Evolutionary conservation across 306 rosid genomes (phyloP), one percentile per base, ranked within the genome.

Genomic region (Psophocarpus tetragonolobus): DNA sequence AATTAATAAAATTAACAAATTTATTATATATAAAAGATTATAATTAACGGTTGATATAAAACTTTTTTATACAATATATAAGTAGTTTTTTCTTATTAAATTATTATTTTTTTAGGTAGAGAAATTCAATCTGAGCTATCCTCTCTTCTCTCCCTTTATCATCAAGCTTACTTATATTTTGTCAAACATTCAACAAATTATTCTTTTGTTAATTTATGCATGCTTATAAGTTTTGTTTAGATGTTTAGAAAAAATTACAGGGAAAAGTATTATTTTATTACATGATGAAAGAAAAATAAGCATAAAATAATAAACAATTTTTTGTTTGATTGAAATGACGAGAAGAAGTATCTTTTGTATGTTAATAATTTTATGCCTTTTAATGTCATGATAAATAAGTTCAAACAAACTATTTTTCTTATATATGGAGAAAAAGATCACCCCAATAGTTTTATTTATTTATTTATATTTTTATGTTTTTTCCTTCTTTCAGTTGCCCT

Each of bases 191-290:
- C 20, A 18, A 75, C 62, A 62, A 30, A 18, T 15, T 51, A 10
- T 35, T 61, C 32, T 74, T 14, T 18, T 36, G 20, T 76, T 64
- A n/a, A n/a, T n/a, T n/a, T n/a, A n/a, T n/a, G n/a, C 65, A 50
- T 64, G 27, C 27, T 0, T 6, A 2, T 12, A 60, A 61, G 41
- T 32, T 30, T 15, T 7, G 38, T 14, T 30, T 29, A n/a, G 42
- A 32, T 15, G 69, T 5, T n/a, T 3, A 35, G 24, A n/a, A 33
- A 61, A 27, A 7, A 17, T 4, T 4, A 9, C 10, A 21, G 14
- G 61, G 0, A 13, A 4, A 3, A 20, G 8, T n/a, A 1, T 44
- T 48, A 5, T 20, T 53, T 2, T 53, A 2, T 53, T 53, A 26
- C 27, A 26, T 58, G 4, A 26, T 57, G n/a, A 23, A 56, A 24